These are phyloP conservation scores for Santalum album DNA, from an alignment of 164 flowering plant genomes.

Conservation along the genomic window DNA sequence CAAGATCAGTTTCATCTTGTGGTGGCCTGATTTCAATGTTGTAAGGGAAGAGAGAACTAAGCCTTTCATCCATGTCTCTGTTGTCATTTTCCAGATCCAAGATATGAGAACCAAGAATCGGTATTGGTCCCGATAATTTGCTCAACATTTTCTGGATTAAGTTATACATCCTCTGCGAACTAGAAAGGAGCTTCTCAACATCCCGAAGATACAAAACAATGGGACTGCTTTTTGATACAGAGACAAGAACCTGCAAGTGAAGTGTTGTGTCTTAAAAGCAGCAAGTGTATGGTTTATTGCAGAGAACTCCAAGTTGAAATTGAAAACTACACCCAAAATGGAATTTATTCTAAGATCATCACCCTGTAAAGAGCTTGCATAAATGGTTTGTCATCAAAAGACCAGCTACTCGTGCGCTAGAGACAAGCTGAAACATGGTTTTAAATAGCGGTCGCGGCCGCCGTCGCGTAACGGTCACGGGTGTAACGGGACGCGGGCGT, in stretches of 20 bases:
- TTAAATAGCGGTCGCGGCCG: no score
- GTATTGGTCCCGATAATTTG: constrained; percentile 67
- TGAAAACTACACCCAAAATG: no score
- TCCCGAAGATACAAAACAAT: constrained; percentile 79
- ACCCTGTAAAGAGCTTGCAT: constrained; percentile 89
- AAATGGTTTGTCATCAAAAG: constrained; percentile 81
- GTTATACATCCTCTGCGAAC: constrained; percentile 54
- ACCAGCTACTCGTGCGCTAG: constrained; percentile 76
- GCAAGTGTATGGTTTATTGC: no score
- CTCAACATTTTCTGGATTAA: constrained; percentile 76
- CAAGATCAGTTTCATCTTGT: constrained; percentile 62
- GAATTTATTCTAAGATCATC: no score
- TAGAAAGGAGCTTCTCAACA: constrained; percentile 54
- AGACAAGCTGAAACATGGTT: constrained; percentile 51
- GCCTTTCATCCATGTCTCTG: constrained; percentile 59
- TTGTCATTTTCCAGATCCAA: constrained; percentile 31
- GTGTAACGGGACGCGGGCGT: no score
- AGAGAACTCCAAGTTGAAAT: no score
- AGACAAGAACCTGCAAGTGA: constrained; percentile 75
- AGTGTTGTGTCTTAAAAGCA: no score
- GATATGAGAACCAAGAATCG: constrained; percentile 79
- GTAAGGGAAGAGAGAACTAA: constrained; percentile 64
- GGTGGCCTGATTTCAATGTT: constrained; percentile 84
- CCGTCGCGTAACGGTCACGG: no score
- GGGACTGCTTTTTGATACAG: constrained; percentile 57